Percentiles rank a stretch among this genome's conserved stretches.
Conservation (phyloP, 140 eudicot genomes). For the Eryngium alpinum region DNA sequence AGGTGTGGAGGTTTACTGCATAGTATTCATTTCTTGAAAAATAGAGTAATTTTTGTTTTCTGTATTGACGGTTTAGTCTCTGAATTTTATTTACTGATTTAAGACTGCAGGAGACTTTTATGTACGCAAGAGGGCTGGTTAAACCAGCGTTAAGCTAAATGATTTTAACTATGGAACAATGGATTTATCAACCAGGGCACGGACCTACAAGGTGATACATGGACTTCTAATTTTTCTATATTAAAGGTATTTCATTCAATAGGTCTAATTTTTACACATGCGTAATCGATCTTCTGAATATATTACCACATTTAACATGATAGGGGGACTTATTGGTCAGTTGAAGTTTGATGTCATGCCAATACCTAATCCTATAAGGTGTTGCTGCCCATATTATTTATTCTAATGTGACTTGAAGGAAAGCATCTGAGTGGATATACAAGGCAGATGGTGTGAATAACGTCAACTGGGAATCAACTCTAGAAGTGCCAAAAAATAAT, state of each 20-base stretch:
- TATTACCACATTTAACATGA: too few relatives aligned
- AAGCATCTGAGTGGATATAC: slow-evolving; percentile 54
- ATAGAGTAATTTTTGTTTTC: not conserved
- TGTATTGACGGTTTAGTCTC: not conserved
- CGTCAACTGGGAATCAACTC: slow-evolving; percentile 52
- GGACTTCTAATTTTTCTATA: not conserved
- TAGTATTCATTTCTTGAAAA: not conserved
- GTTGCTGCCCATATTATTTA: not conserved
- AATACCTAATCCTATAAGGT: not conserved
- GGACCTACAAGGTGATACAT: slow-evolving; percentile 79
- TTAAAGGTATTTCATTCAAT: not conserved
- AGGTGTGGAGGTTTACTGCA: too few relatives aligned
- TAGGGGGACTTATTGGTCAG: too few relatives aligned
- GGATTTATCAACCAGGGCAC: slow-evolving; percentile 58
- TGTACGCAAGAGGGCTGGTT: slow-evolving; percentile 92
- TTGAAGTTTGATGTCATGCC: too few relatives aligned
- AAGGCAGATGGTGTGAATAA: slow-evolving; percentile 37
- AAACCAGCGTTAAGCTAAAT: slow-evolving; percentile 50
- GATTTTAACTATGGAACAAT: slow-evolving; percentile 54
- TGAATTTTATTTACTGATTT: not conserved
- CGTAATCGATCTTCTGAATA: not conserved
- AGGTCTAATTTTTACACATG: not conserved
- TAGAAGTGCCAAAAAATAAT: slow-evolving; percentile 62
- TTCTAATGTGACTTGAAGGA: slow-evolving; percentile 46
- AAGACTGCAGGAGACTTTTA: slow-evolving; percentile 80